Base-by-base conservation (phyloP, 2,329 filamentous ascomycete genomes). In the Thielaviopsis cerberus region DNA sequence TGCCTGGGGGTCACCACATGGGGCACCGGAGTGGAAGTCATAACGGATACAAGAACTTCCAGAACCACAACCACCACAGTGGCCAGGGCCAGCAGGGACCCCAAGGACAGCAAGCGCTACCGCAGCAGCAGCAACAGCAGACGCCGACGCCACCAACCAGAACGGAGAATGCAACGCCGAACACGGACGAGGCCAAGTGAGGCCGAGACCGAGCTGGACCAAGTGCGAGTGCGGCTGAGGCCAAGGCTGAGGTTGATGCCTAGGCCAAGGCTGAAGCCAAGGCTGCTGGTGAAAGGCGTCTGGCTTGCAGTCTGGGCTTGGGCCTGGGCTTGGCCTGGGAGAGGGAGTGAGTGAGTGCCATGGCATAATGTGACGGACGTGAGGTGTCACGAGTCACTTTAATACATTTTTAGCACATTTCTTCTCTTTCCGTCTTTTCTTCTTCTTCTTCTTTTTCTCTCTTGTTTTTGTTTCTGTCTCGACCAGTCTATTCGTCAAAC, bases 1-100 rank as follows among this genome's bases (percentile, higher is more conserved):
- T 76, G 1, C 75, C 74, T 15, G 58, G 59, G 37, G 55, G 56
- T 11, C 59, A 61, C 37, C 58, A 59, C 27, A 61, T 61, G 59
- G 26, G 30, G 13, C 59, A 61, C 51, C 55, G 59, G 22, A 61
- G 52, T n/a, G 53, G 48, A 37, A 61, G 59, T 25, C 59, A 61
- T 50, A 61, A 61, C 20, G 56, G 59, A 23, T 61, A 55, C 50
- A 61, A 61, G 48, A 53, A 55, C 54, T 61, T 55, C 55, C 58
- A 59, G 34, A 59, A 54, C 51, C 59, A 61, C 41, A 58, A 53
- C 45, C 30, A 53, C 10, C 58, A 59, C 50, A 60, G 53, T 22
- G 57, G 41, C 11, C 52, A 54, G 27, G 22, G 8, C 13, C 53
- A 54, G 34, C 20, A 22, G 17, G 22, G 27, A 17, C n/a, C 27